These are phyloP conservation scores for Carex parvula DNA, from an alignment of 176 grass and related monocot genomes.

Conservation along the genomic window DNA sequence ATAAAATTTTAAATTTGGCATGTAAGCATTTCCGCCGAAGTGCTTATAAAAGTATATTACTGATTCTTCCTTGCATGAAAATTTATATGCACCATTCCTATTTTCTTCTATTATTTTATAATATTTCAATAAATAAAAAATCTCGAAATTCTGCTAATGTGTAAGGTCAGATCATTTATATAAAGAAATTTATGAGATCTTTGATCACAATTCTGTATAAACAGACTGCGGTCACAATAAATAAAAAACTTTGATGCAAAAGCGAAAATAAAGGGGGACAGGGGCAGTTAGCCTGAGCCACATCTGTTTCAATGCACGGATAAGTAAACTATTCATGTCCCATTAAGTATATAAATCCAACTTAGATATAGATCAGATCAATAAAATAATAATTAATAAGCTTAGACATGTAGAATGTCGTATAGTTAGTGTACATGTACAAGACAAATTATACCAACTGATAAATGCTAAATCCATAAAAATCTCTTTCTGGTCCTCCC, in stretches of 20 bases:
- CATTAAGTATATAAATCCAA: too few species aligned
- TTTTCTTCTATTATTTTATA: too few species aligned
- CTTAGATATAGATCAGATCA: background rate
- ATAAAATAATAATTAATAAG: background rate
- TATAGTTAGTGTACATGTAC: constrained; percentile 14
- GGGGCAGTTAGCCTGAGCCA: background rate
- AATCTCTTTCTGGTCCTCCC: background rate
- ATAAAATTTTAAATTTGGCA: too few species aligned
- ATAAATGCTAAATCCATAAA: background rate
- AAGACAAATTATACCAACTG: constrained; percentile 10
- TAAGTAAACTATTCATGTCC: background rate
- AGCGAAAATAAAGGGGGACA: background rate
- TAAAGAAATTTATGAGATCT: background rate
- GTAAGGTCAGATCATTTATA: too few species aligned
- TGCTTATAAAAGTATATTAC: too few species aligned
- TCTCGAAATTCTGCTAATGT: too few species aligned
- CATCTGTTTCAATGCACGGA: background rate
- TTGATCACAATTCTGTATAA: background rate
- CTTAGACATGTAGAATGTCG: background rate
- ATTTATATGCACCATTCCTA: too few species aligned
- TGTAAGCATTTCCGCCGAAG: too few species aligned
- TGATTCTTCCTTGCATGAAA: too few species aligned
- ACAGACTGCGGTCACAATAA: background rate
- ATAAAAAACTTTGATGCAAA: background rate
- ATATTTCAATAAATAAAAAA: too few species aligned